Conservation (phyloP, 1,284 basidiomycete species). For the Sporisorium graminicola region DNA sequence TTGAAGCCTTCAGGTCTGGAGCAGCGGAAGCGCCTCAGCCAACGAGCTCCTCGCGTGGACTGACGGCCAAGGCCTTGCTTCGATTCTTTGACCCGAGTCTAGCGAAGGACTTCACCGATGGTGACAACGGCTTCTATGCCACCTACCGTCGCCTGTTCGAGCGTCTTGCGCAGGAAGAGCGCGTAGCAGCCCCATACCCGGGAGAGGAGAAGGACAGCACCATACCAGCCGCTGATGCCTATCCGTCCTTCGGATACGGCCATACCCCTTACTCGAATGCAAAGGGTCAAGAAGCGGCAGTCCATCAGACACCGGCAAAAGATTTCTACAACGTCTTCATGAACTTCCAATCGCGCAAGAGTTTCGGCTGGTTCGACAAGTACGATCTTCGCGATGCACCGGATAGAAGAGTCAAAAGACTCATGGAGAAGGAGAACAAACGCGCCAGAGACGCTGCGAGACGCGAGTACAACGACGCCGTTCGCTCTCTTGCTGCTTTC, state of each 20-base stretch:
- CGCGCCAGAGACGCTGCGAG: conserved; percentile 87
- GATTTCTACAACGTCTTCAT: conserved; percentile 88
- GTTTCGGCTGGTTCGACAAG: conserved; percentile 88
- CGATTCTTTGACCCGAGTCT: conserved; percentile 85
- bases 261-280: conserved; percentile 78
- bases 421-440: conserved; percentile 98
- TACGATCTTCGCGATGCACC: conserved; percentile 88
- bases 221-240: conserved; percentile 46
- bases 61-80: conserved; percentile 83
- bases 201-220: conserved; percentile 66
- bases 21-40: conserved; percentile 70
- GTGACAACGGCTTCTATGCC: conserved; percentile 80
- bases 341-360: conserved; percentile 88
- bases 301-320: conserved; percentile 58
- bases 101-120: conserved; percentile 75
- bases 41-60: conserved; percentile 80
- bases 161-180: conserved; percentile 86
- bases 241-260: conserved; percentile 85
- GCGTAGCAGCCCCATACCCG: conserved; percentile 72
- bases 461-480: conserved; percentile 91
- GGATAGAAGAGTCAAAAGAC: conserved; percentile 81
- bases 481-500: conserved; percentile 82
- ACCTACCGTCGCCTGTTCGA: conserved; percentile 90
- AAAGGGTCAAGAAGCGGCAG: conserved; percentile 42
- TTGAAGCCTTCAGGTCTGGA: conserved; percentile 85